A percentile compares a stretch with the other conserved stretches of the same genome.
These are phyloP conservation scores for Salinomyces thailandicus DNA, from an alignment of 2,329 filamentous ascomycete species.

Conservation along the genomic window DNA sequence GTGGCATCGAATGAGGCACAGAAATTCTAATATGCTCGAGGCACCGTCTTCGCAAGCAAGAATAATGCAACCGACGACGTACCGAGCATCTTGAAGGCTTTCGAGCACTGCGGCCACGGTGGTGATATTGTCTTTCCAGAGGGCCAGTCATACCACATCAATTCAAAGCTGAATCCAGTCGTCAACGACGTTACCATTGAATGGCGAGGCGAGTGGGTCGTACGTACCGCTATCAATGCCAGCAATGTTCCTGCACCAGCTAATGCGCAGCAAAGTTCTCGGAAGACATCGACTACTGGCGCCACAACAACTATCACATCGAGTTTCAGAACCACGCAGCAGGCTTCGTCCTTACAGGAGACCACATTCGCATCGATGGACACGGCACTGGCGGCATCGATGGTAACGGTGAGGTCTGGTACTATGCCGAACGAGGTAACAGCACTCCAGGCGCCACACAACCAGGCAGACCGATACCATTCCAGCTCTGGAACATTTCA, in stretches of 20 bases:
- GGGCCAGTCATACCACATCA: slow-evolving; percentile 42
- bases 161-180: slow-evolving; percentile 39
- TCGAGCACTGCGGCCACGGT: slow-evolving; percentile 30
- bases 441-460: slow-evolving; percentile 25
- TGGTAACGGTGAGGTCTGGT: slow-evolving; percentile 47
- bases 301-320: slow-evolving; percentile 43
- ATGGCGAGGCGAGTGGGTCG: slow-evolving; percentile 44
- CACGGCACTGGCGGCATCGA: slow-evolving; percentile 44
- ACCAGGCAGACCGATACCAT: slow-evolving; percentile 46
- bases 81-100: slow-evolving; percentile 32
- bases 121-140: slow-evolving; percentile 42
- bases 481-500: slow-evolving; percentile 49
- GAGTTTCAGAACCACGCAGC: slow-evolving; percentile 48
- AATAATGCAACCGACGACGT: slow-evolving; percentile 25
- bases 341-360: slow-evolving; percentile 42
- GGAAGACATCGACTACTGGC: slow-evolving; percentile 43
- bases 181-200: slow-evolving; percentile 41
- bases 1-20: too few species aligned
- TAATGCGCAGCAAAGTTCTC: background rate
- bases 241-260: too few species aligned
- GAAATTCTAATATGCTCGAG: too few species aligned
- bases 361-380: slow-evolving; percentile 42
- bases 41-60: slow-evolving; percentile 5
- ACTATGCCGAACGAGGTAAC: slow-evolving; percentile 36
- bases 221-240: too few species aligned